phyloP scores from a whole-genome alignment of 208 protist genomes.

The Leishmania tropica region DNA sequence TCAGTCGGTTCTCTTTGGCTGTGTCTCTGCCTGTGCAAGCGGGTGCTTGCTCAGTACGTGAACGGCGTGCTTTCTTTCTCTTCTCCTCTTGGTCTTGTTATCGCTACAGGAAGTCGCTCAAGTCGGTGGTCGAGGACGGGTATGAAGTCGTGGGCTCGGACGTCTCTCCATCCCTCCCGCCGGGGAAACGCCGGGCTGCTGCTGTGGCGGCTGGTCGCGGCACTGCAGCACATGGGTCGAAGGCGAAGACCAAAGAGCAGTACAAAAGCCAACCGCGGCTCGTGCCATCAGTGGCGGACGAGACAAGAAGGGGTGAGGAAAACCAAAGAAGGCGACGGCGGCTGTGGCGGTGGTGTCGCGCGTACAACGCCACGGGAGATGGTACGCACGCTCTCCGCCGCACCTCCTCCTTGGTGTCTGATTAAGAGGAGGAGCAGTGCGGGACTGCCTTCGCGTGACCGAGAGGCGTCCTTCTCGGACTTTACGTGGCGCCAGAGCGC shows the following conservation, averaged over 20 bases:
- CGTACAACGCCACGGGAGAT: not conserved
- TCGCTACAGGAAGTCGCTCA: not conserved
- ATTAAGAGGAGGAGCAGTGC: not conserved
- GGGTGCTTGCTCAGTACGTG: not conserved
- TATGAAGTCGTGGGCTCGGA: not conserved
- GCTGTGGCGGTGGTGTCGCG: not conserved
- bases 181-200: not conserved
- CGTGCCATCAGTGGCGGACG: not conserved
- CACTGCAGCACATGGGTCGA: not conserved
- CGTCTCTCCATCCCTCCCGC: not conserved
- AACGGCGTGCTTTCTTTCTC: constrained; percentile 3
- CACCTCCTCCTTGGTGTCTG: not conserved
- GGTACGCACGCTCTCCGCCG: not conserved
- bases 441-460: not conserved
- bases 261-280: not conserved
- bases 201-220: not conserved
- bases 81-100: not conserved
- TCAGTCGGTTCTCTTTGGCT: not conserved
- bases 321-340: not conserved
- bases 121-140: not conserved
- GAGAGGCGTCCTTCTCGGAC: not conserved
- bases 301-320: not conserved
- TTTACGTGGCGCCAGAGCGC: not conserved
- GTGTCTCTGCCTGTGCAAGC: not conserved
- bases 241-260: not conserved